These are phyloP conservation scores for Cryphonectria carpinicola DNA, from an alignment of 2,329 filamentous ascomycete genomes.

Conservation along the genomic window DNA sequence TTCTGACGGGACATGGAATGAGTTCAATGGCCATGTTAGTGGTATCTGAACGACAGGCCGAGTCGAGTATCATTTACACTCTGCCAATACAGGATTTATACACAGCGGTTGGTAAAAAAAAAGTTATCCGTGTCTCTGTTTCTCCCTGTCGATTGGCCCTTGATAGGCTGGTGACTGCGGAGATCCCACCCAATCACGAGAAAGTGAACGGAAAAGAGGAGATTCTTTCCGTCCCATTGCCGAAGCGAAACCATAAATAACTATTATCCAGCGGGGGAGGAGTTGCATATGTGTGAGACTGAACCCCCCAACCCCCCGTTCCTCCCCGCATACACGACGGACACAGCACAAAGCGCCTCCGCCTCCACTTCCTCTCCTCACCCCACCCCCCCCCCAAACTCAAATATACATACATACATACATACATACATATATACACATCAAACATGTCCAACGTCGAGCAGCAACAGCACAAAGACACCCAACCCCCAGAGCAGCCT, in stretches of 20 bases:
- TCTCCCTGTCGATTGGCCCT: not conserved
- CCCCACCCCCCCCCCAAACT: not conserved
- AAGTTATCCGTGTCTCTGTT: not conserved
- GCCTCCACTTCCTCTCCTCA: not conserved
- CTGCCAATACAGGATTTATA: not conserved
- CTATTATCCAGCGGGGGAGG: not conserved
- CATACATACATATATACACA: not conserved
- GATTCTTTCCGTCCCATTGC: not conserved
- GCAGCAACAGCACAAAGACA: not conserved
- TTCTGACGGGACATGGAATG: not conserved
- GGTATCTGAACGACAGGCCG: not conserved
- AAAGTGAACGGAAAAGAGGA: not conserved
- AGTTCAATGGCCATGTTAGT: not conserved
- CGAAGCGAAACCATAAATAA: not conserved
- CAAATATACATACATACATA: not conserved
- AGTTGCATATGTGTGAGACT: not conserved
- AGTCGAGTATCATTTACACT: not conserved
- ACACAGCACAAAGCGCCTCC: not conserved
- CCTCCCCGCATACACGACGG: not conserved
- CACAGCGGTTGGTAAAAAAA: not conserved
- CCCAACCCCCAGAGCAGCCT: not conserved
- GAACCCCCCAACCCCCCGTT: not conserved
- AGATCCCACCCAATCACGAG: not conserved
- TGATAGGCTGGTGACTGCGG: not conserved
- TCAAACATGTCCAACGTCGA: not conserved